Base-by-base conservation (phyloP, 2,329 filamentous ascomycete species). In the Lachnellula subtilissima region DNA sequence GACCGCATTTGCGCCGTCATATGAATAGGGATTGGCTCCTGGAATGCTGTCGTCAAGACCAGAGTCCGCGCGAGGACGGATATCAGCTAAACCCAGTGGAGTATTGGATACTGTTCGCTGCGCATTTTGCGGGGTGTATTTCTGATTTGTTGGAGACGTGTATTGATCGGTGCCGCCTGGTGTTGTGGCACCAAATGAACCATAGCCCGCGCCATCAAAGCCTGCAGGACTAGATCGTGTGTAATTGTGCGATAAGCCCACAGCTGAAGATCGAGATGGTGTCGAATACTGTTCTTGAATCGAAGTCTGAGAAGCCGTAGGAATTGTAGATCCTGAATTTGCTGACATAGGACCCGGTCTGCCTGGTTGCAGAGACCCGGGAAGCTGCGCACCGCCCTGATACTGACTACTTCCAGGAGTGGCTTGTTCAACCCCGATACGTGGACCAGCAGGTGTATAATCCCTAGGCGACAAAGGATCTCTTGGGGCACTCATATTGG, bases 41-140 rank as follows among this genome's bases (percentile, higher is more conserved):
- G 85, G 78, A 14, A 82, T 76, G 50, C 85, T 83, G 63, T 96
- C 91, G 17, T 86, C 85, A 68, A 94, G 81, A 69, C 83, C 86
- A 50, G 89, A 92, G 69, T 96, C 90, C 62, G 89, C 88, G 55
- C 91, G 84, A 11, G 91, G 91, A 56, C 93, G 82, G 70, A 97
- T 97, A 72, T 97, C 93, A 58, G 91, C 89, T 45, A 97, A 82
- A 15, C 91, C 94, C 35, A 97, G 80, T 2, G 93, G 93, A 8
- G 92, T 96, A 70, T 94, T 93, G 63, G 90, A 89, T 52, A 85
- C 74, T 58, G 78, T 81, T 61, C 82, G 82, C 79, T 75, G 86
- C 70, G 73, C 84, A 49, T 76, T 80, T 8, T 82, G 76, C 43
- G 78, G 75, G 61, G 72, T 75, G 70, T 85, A 86, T 65, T 83